Evolutionary conservation across 176 grass and related monocot genomes (phyloP).

Genomic region (Ensete glaucum): DNA sequence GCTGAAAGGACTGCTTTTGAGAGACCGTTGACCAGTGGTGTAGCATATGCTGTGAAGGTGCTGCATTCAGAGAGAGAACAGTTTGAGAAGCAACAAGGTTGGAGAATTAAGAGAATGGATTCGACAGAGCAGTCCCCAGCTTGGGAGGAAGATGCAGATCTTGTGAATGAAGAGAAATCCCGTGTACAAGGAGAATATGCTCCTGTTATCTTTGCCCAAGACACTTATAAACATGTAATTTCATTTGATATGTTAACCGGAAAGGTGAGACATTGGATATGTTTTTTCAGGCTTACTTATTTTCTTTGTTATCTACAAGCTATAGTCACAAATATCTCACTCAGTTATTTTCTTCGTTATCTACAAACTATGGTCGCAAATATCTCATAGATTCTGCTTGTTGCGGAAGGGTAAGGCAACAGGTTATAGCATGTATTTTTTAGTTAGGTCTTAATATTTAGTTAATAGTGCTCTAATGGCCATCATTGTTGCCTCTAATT

Average conservation of each 20-base stretch:
- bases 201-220: constrained; percentile 95
- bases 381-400: no score
- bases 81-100: constrained; percentile 84
- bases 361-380: not conserved
- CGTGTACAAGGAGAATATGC: constrained; percentile 62
- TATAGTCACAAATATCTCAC: not conserved
- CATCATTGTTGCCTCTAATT: not conserved
- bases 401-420: no score
- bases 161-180: constrained; percentile 39
- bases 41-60: constrained; percentile 85
- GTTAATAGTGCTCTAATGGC: not conserved
- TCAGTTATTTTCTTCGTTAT: not conserved
- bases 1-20: constrained; percentile 97
- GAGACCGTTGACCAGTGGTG: constrained; percentile 91
- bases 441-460: not conserved
- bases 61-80: constrained; percentile 67
- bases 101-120: constrained; percentile 96
- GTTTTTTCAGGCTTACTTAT: not conserved
- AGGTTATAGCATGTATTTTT: no score
- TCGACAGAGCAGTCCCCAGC: constrained; percentile 47
- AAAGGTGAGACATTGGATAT: constrained; percentile 29
- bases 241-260: constrained; percentile 96
- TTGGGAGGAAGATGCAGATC: constrained; percentile 30
- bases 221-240: constrained; percentile 83
- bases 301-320: not conserved